These are phyloP conservation scores for Lathyrus sativus DNA, from an alignment of 306 rosid species.

Conservation along the genomic window DNA sequence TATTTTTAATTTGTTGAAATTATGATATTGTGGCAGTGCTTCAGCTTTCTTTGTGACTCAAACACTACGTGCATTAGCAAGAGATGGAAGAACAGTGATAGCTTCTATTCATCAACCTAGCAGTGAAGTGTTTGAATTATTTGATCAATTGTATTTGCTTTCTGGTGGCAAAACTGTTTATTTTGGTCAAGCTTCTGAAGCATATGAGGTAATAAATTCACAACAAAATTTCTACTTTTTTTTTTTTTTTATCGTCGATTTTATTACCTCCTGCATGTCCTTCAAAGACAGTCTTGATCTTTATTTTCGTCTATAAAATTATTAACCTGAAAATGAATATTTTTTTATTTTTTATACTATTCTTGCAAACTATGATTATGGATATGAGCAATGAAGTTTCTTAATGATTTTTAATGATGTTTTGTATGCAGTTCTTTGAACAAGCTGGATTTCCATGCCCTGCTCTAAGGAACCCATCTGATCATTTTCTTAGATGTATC, in stretches of 20 bases:
- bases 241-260: too few relatives aligned
- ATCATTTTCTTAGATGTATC: constrained; percentile 91
- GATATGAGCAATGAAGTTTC: too few relatives aligned
- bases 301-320: too few relatives aligned
- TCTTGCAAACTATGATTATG: too few relatives aligned
- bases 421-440: constrained; percentile 80
- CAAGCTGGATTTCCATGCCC: constrained; percentile 99
- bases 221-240: not conserved
- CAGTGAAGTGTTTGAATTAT: constrained; percentile 96
- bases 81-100: constrained; percentile 91
- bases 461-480: constrained; percentile 96
- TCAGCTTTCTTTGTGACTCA: constrained; percentile 97
- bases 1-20: not conserved
- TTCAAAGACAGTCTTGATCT: too few relatives aligned
- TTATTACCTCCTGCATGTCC: too few relatives aligned
- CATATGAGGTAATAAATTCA: constrained; percentile 66
- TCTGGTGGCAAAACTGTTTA: constrained; percentile 95
- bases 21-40: constrained; percentile 64
- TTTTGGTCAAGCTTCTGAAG: constrained; percentile 89
- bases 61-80: constrained; percentile 79
- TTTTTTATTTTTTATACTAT: too few relatives aligned
- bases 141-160: constrained; percentile 87
- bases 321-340: too few relatives aligned
- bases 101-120: constrained; percentile 98
- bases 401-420: too few relatives aligned